Base-by-base conservation (phyloP, 2,329 filamentous ascomycete genomes). In the Neospermospora avenae region DNA sequence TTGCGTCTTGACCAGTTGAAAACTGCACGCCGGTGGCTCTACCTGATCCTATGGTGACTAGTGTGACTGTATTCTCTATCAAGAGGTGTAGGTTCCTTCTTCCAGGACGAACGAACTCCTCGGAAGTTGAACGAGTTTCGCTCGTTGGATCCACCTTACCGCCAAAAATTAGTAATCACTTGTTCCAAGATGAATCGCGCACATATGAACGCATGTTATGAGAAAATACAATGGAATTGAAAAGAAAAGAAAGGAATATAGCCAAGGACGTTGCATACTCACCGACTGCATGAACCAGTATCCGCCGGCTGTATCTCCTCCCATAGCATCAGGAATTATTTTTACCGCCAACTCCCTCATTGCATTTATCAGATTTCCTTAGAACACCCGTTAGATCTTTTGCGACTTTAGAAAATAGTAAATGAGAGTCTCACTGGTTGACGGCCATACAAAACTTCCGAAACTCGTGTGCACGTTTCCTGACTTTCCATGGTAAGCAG, bases 81-180 rank as follows among this genome's bases (percentile, higher is more conserved):
- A 67, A 46, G 8, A 67, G 28, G 41, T 67, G 60, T 7, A 65
- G 22, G 25, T 65, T 65, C 6, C 67, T 59, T 16, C 77, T 65
- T 6, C 51, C 44, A 1, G 64, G 69, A 54, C 74, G 71, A 55
- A 72, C 74, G 57, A 77, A 77, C 13, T 72, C 72, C 25, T 63
- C 11, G 16, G 35, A 13, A 39, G 35, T 39, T 13, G 35, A 13
- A 4, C 35, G 35, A n/a, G 35, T 39, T 39, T 39, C 35, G 16
- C 16, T 39, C 13, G 11, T 39, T 41, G 37, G n/a, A 41, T 41
- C 37, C n/a, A n/a, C 37, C 37, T n/a, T 31, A n/a, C n/a, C n/a
- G 7, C 37, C 37, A n/a, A 6, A n/a, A 16, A n/a, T n/a, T n/a
- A n/a, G 14, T n/a, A 16, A 41, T 6, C 16, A 16, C 7, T 41